These are phyloP conservation scores for Martensiomyces pterosporus DNA, from an alignment of 192 early-diverging fungal species.

Conservation along the genomic window DNA sequence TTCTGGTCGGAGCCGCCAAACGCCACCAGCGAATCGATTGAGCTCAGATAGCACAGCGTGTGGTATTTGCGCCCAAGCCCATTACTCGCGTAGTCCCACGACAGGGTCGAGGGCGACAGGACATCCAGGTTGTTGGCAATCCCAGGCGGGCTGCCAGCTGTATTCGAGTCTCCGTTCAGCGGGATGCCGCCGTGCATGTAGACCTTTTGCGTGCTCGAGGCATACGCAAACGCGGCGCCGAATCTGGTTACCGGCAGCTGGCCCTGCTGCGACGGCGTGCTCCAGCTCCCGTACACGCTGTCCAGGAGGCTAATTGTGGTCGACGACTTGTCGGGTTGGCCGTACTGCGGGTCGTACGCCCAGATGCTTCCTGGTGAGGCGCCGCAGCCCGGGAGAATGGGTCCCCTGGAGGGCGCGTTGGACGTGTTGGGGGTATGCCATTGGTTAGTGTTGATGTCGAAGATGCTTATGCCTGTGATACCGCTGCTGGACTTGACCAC, in stretches of 20 bases:
- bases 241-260: constrained; percentile 38
- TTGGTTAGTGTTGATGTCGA: constrained; percentile 34
- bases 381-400: constrained; percentile 45
- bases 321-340: constrained; percentile 9
- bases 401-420: constrained; percentile 28
- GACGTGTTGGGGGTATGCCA: constrained; percentile 47
- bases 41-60: constrained; percentile 53
- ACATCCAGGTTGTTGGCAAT: constrained; percentile 47
- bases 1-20: constrained; percentile 65
- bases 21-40: constrained; percentile 53
- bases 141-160: constrained; percentile 16
- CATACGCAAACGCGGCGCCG: constrained; percentile 41
- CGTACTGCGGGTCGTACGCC: constrained; percentile 41
- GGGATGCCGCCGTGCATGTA: constrained; percentile 52
- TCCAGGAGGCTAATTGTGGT: constrained; percentile 40
- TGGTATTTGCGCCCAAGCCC: constrained; percentile 53
- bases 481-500: constrained; percentile 21
- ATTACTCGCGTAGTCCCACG: constrained; percentile 59
- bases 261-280: constrained; percentile 34
- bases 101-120: constrained; percentile 51
- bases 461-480: constrained; percentile 26
- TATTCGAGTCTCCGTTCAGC: constrained; percentile 19
- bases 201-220: constrained; percentile 16
- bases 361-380: constrained; percentile 27
- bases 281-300: constrained; percentile 51